Evolutionary conservation across 495 filamentous ascomycete species (phyloP), one percentile per base, ranked within the genome.

Genomic region (Aspergillus diversus): DNA sequence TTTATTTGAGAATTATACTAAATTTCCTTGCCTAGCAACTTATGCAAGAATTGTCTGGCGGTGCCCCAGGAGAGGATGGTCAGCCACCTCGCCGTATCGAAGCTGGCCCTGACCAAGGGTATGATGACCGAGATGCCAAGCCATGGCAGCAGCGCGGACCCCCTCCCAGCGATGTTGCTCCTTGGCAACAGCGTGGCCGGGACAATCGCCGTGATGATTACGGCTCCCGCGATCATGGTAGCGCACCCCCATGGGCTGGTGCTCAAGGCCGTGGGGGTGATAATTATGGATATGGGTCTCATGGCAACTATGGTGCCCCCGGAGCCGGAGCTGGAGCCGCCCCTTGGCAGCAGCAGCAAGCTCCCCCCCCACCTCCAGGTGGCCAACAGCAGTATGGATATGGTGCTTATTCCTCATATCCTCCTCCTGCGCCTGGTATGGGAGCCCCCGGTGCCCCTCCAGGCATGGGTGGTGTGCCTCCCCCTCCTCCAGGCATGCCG

Each of bases 11-110:
- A 37, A 13, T 32, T 13, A 27, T 57, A 21, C 5, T 34, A 54
- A 75, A 75, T 83, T 72, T 85, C 72, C 60, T 51, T 46, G 61
- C 59, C 11, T 69, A 96, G 92, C 90, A 94, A 90, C 91, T 99
- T 73, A 96, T 99, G 92, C 88, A 94, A 86, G 95, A 97, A 84
- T 83, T 99, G 61, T 92, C 90, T 67, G 93, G 92, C 59, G 89
- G 88, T 64, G 82, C 77, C n/a, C 78, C 86, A 54, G 82, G 83
- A 43, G 82, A 85, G 39, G 81, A 83, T 63, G 87, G 83, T 43
- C 84, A 88, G 51, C 84, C 85, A 53, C 87, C 90, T 68, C 89
- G 89, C 66, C 90, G 88, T 60, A 96, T 97, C 67, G 95, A 97
- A 83, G 91, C 88, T 49, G 92, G 92, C 27, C 90, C 92, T 59